Base-by-base conservation (phyloP, 345 rosid species). In the Balakata baccata region DNA sequence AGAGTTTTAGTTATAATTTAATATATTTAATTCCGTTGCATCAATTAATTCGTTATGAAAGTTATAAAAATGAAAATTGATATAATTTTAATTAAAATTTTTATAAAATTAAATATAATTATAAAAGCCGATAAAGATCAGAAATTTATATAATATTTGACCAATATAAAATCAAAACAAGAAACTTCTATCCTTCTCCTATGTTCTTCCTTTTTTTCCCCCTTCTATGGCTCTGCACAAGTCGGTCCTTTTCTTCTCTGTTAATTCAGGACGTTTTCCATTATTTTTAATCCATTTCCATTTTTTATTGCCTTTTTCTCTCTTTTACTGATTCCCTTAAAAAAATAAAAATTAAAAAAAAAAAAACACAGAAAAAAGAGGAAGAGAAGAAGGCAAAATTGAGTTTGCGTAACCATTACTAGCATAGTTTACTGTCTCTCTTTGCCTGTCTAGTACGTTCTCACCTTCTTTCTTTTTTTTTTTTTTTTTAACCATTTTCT, bases 331-430 rank as follows among this genome's bases (percentile, higher is more conserved):
- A n/a, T 66, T 66, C 17, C 54, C 51, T n/a, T n/a, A n/a, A n/a
- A n/a, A n/a, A n/a, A n/a, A 67, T 11, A 39, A 53, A 54, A 38
- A 54, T 17, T 2, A 18, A 0, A 7, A n/a, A 39, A 20, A 1
- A 22, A 1, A 50, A 8, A 29, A 29, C 2, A 29, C 34, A 29
- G 34, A 5, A 4, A 10, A 69, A 20, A 1, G 16, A 39, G 57
- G 6, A 10, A 6, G 8, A 38, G 13, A 17, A 29, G 14, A 10
- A 1, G 3, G 5, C 1, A 69, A 37, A 0, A 29, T 54, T 43
- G 41, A 64, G 64, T 71, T 79, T 37, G 50, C 56, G 73, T 74
- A 61, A 29, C 73, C 72, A 60, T 29, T 29, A 29, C 76, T 43
- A 74, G 56, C 46, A 46, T 47, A 43, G 47, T 43, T 16, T 23